Base-by-base conservation (phyloP, 345 rosid species). In the Adansonia digitata region DNA sequence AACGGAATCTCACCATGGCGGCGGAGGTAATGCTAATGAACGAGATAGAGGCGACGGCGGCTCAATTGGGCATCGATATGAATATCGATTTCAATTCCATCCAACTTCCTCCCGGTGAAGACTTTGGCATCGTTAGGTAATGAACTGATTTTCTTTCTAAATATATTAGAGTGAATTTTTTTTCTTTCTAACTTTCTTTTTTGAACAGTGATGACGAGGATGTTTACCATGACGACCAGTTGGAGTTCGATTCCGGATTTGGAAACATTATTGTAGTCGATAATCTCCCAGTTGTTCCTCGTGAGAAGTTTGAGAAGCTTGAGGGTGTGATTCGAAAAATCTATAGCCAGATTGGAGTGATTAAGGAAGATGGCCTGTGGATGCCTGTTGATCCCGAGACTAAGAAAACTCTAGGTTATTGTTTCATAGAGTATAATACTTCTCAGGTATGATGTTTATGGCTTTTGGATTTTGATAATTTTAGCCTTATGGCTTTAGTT, bases 341-440 rank as follows among this genome's bases (percentile, higher is more conserved):
- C 63, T 94, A 91, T 71, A 65, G 84, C 59, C 97, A 91, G 85
- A 83, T 91, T 52, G 97, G 97, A 39, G 86, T 86, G 3, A 91
- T 94, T 70, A 94, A 88, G 86, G 95, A 92, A 35, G 87, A 84
- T 40, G 98, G 98, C 0, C 81, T 94, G 11, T 88, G 90, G 94
- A 94, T 94, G 98, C 98, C 98, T 1, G 72, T 88, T 64, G 95
- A 92, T 79, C 83, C 92, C 5, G 84, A 85, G 7, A 86, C 91
- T 1, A 82, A 82, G 24, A 85, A 78, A 79, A 85, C 97, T 0
- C 75, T 91, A 65, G 98, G 98, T 5, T 92, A 88, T 70, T 88
- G 97, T 79, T 94, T 94, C 71, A 90, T 92, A 7, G 98, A 92
- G 86, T 94, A 84, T 35, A 92, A 86, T 72, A 88, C 95, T 0